A percentile compares a stretch with the other conserved stretches of the same genome.
phyloP scores from a whole-genome alignment of 2,329 filamentous ascomycete species.

The Phialemonium atrogriseum region DNA sequence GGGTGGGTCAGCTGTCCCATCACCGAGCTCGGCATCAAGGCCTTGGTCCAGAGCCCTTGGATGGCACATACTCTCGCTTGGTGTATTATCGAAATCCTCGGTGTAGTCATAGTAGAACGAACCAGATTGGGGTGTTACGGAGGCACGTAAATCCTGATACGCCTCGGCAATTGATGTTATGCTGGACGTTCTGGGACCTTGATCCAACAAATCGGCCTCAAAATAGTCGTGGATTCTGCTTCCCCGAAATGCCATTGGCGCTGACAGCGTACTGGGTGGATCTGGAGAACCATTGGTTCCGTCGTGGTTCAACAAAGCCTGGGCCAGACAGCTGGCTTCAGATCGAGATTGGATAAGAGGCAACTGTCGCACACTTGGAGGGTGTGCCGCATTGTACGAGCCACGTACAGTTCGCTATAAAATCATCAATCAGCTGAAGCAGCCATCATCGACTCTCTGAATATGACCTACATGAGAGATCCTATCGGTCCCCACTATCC shows the following conservation, averaged over 20 bases:
- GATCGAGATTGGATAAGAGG: conserved; percentile 29
- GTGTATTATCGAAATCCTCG: conserved; percentile 35
- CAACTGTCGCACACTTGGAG: conserved; percentile 24
- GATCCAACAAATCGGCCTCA: conserved; percentile 28
- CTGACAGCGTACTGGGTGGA: conserved; percentile 11
- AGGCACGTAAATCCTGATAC: conserved; percentile 26
- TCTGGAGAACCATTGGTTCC: conserved; percentile 7
- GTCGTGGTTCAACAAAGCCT: conserved; percentile 21
- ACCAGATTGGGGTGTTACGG: conserved; percentile 14
- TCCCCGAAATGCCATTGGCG: too few species aligned
- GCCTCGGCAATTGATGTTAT: conserved; percentile 42
- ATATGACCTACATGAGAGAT: conserved; percentile 31
- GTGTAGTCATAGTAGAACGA: conserved; percentile 46
- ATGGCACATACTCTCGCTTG: conserved; percentile 2
- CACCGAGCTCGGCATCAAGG: conserved; percentile 14
- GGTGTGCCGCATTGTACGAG: conserved; percentile 29
- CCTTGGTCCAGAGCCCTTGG: conserved; percentile 21
- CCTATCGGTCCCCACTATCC: conserved; percentile 41
- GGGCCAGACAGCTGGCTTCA: conserved; percentile 31
- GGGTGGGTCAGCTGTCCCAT: conserved; percentile 12
- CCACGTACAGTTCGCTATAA: conserved; percentile 36
- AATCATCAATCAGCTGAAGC: too few species aligned
- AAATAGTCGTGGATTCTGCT: too few species aligned
- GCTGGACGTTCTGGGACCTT: conserved; percentile 35
- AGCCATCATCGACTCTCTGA: not conserved